phyloP scores from a whole-genome alignment of 1,284 basidiomycete species.

The Thelephora terrestris region DNA sequence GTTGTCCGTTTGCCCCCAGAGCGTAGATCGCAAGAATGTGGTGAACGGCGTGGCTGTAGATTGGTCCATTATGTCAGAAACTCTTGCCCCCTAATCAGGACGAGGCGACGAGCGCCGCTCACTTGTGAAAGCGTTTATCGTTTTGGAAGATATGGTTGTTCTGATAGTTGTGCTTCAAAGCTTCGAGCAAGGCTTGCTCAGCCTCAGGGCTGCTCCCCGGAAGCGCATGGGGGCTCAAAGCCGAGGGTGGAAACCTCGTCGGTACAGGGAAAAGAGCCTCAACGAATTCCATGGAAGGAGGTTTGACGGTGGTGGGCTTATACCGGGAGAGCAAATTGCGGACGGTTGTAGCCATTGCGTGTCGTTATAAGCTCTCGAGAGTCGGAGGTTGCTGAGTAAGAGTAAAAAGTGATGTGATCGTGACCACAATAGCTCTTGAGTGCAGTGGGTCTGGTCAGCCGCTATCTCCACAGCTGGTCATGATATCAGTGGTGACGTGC shows the following conservation, averaged over 20 bases:
- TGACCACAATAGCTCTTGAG: too few relatives aligned
- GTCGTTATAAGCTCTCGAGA: too few relatives aligned
- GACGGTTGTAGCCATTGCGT: too few relatives aligned
- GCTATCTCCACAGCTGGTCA: too few relatives aligned
- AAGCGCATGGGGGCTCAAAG: constrained; percentile 21
- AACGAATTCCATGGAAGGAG: neutral
- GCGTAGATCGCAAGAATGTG: constrained; percentile 41
- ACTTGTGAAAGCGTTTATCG: constrained; percentile 49
- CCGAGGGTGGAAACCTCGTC: neutral
- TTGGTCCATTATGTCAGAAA: neutral
- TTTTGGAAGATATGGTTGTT: constrained; percentile 56
- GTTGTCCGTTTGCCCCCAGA: constrained; percentile 32
- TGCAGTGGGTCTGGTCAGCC: too few relatives aligned
- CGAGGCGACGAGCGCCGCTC: constrained; percentile 1
- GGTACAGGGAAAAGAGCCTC: neutral
- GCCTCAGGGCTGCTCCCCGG: constrained; percentile 42
- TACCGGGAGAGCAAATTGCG: too few relatives aligned
- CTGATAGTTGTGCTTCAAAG: constrained; percentile 46
- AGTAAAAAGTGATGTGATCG: too few relatives aligned
- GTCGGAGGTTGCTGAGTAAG: too few relatives aligned
- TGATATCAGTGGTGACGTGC: too few relatives aligned
- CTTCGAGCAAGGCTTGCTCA: constrained; percentile 29
- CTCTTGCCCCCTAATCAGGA: neutral
- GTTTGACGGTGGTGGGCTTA: too few relatives aligned
- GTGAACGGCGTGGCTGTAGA: constrained; percentile 38